These are phyloP conservation scores for Saccharomycopsis hybrid DNA, from an alignment of 1,139 yeast species.

Conservation along the genomic window DNA sequence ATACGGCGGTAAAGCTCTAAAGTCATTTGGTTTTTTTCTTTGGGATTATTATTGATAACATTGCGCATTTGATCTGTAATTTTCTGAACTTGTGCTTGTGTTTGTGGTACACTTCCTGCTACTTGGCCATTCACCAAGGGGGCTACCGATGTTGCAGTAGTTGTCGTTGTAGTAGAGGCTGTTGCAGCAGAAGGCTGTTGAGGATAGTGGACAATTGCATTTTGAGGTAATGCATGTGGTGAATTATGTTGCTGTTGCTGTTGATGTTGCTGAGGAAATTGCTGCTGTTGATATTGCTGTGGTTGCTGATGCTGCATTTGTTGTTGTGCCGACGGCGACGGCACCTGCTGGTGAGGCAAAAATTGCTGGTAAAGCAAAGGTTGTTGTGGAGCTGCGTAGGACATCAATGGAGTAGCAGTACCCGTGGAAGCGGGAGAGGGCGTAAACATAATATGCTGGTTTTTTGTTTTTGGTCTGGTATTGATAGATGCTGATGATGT, in stretches of 20 bases:
- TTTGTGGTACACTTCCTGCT: too few species aligned
- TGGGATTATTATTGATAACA: not conserved
- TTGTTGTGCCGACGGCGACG: not conserved
- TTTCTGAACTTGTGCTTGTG: not conserved
- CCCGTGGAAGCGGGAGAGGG: too few species aligned
- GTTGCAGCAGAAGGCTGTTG: too few species aligned
- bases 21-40: slow-evolving; percentile 17
- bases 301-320: not conserved
- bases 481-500: too few species aligned
- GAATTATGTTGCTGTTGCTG: not conserved
- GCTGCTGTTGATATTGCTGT: not conserved
- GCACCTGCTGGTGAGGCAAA: not conserved
- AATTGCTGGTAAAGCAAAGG: not conserved
- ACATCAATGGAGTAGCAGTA: not conserved
- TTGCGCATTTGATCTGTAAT: not conserved
- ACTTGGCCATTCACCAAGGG: too few species aligned
- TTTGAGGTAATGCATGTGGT: not conserved
- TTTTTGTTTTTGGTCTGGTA: too few species aligned
- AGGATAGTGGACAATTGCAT: too few species aligned
- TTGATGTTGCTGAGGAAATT: not conserved
- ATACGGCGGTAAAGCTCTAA: slow-evolving; percentile 60
- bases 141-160: too few species aligned
- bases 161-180: too few species aligned
- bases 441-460: not conserved
- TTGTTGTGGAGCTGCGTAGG: not conserved